A percentile compares a stretch with the other conserved stretches of the same genome.
Evolutionary conservation across 805 yeast species (phyloP).

Genomic region (Cyberlindnera xishuangbannaensis): DNA sequence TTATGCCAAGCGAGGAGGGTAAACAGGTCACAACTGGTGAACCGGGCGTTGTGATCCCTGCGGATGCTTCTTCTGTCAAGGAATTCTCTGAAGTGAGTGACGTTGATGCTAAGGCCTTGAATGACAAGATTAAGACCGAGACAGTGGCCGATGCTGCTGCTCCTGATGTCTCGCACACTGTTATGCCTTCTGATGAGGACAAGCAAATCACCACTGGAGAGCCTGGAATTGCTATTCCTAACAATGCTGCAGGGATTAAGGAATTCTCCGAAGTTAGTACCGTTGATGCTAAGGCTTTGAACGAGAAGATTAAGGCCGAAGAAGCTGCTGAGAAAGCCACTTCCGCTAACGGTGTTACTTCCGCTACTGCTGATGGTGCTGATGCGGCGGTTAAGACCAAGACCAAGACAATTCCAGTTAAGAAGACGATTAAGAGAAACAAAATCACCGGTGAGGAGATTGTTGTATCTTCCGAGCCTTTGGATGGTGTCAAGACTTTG

Average conservation of each 20-base stretch:
- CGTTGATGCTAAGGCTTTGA: conserved; percentile 47
- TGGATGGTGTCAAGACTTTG: conserved; percentile 18
- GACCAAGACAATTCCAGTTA: conserved; percentile 29
- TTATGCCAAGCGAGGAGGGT: conserved; percentile 40
- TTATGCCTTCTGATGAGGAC: conserved; percentile 36
- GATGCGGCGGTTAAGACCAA: too few species aligned
- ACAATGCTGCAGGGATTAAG: conserved; percentile 48
- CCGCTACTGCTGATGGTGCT: too few species aligned
- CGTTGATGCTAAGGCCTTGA: conserved; percentile 55
- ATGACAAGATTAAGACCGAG: conserved; percentile 33
- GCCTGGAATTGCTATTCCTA: conserved; percentile 66
- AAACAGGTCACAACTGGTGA: conserved; percentile 46
- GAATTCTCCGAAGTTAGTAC: conserved; percentile 48
- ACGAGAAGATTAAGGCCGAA: conserved; percentile 22
- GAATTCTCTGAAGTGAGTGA: conserved; percentile 55
- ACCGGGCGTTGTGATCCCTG: conserved; percentile 64
- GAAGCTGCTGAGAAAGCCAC: conserved; percentile 12
- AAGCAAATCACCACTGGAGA: conserved; percentile 47
- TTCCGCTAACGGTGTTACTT: conserved; percentile 14
- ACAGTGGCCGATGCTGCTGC: conserved; percentile 19
- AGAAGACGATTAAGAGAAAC: conserved; percentile 34
- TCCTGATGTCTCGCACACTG: background rate
- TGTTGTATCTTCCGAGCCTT: conserved; percentile 28
- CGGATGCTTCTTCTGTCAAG: conserved; percentile 54
- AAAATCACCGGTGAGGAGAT: conserved; percentile 36